phyloP scores from a whole-genome alignment of 2,329 filamentous ascomycete genomes.

The Magnaporthales sp. region DNA sequence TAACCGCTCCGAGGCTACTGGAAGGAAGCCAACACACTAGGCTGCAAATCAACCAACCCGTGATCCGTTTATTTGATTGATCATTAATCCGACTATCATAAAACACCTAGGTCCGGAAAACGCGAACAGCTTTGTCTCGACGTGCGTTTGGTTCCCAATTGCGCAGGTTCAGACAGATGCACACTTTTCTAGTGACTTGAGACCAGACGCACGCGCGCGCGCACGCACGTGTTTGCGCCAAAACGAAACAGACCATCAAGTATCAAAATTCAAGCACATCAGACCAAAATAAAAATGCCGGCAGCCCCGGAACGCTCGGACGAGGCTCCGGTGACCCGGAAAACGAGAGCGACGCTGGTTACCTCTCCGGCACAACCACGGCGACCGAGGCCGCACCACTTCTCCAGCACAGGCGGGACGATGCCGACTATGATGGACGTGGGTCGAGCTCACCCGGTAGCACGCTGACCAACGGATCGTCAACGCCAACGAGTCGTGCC shows the following conservation, averaged over 20 bases:
- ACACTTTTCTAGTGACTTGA: too few relatives aligned
- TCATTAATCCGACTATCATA: neutral
- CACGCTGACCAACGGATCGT: neutral
- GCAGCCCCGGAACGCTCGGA: neutral
- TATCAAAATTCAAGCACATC: neutral
- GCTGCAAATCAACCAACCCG: neutral
- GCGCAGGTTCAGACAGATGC: neutral
- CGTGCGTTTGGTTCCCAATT: neutral
- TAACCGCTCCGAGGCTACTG: neutral
- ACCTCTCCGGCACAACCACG: conserved; percentile 13
- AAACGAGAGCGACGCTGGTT: conserved; percentile 1
- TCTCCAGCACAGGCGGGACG: conserved; percentile 9
- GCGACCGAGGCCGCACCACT: conserved; percentile 20
- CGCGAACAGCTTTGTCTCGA: too few relatives aligned
- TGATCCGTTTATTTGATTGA: neutral
- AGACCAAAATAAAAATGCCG: neutral
- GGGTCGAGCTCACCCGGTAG: neutral
- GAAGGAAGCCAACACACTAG: neutral
- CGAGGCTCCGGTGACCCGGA: neutral
- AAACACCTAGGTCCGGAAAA: neutral
- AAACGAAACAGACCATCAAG: neutral
- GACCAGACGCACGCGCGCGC: too few relatives aligned
- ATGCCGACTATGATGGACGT: neutral
- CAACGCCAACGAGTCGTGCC: neutral
- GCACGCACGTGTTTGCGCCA: neutral